Evolutionary conservation across 73 alveolate species (phyloP).

Genomic region (Diophrys appendiculata): DNA sequence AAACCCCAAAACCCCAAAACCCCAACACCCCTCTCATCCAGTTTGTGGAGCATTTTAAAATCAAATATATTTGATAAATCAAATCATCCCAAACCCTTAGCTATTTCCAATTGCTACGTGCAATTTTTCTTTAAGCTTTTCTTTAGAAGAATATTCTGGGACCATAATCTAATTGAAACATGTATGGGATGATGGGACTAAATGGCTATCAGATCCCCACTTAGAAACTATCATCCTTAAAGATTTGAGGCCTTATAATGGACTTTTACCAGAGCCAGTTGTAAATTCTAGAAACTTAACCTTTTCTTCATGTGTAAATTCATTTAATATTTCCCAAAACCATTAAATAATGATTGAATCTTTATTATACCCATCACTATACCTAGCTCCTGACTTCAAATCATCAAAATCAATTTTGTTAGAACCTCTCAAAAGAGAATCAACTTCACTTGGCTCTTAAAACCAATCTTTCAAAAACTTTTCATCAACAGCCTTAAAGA

Average conservation of each 20-base stretch:
- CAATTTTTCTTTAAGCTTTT: slow-evolving; percentile 55
- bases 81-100: slow-evolving; percentile 56
- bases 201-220: slow-evolving; percentile 72
- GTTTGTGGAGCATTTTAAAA: too few species aligned
- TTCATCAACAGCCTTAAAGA: slow-evolving; percentile 64
- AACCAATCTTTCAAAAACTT: slow-evolving; percentile 21
- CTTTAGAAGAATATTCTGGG: slow-evolving; percentile 78
- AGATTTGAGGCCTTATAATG: slow-evolving; percentile 73
- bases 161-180: slow-evolving; percentile 79
- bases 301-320: slow-evolving; percentile 58
- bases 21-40: too few species aligned
- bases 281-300: slow-evolving; percentile 71
- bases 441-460: slow-evolving; percentile 71
- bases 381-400: slow-evolving; percentile 49
- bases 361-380: slow-evolving; percentile 66
- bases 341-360: slow-evolving; percentile 45
- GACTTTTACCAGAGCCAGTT: slow-evolving; percentile 82
- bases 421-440: slow-evolving; percentile 70
- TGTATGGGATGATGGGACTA: slow-evolving; percentile 85
- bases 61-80: not conserved
- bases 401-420: slow-evolving; percentile 65
- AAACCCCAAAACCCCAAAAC: slow-evolving; percentile 4
- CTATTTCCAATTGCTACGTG: slow-evolving; percentile 59
- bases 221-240: slow-evolving; percentile 58
- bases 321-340: slow-evolving; percentile 85